Evolutionary conservation across 2,329 filamentous ascomycete genomes (phyloP), one percentile per base, ranked within the genome.

Genomic region (Biscogniauxia mediterranea): DNA sequence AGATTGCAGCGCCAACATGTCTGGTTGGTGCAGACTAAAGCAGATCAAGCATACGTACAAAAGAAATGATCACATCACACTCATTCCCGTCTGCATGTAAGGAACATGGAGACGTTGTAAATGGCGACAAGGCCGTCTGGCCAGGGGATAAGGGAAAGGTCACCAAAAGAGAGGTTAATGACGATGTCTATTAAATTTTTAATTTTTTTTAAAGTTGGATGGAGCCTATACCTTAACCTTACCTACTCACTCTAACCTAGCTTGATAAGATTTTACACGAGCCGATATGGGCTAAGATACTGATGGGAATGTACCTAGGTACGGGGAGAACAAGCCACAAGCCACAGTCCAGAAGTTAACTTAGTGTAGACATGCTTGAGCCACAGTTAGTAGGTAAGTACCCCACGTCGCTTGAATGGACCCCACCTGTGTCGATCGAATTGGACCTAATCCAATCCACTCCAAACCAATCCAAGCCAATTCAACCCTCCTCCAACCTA

Each of bases 341-440:
- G 28, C 28, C 28, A 32, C 28, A 32, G 7, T 1, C 28, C 11
- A 32, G 3, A 32, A 32, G 26, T 8, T n/a, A n/a, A 28, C 5
- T 8, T 8, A 28, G 26, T 4, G 26, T 28, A 28, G 26, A 8
- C 8, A 28, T 28, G 26, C 26, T 28, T 28, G 26, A 28, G 28
- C 28, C 28, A 32, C 28, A 32, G 28, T 6, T 8, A 13, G 28
- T 13, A 9, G 3, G 3, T 32, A 13, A 6, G 28, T 13, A 9
- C 28, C 17, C 38, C 57, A 58, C 57, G 55, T 57, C 55, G 42
- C 49, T 20, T 32, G 15, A 11, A n/a, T n/a, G n/a, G n/a, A n/a
- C n/a, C n/a, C n/a, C n/a, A 26, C 38, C 38, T 11, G 17, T n/a
- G 38, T 46, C 55, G 13, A 25, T 4, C 21, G 55, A 57, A 55